These are phyloP conservation scores for Xylaria acuta DNA, from an alignment of 495 filamentous ascomycete species.

Conservation along the genomic window DNA sequence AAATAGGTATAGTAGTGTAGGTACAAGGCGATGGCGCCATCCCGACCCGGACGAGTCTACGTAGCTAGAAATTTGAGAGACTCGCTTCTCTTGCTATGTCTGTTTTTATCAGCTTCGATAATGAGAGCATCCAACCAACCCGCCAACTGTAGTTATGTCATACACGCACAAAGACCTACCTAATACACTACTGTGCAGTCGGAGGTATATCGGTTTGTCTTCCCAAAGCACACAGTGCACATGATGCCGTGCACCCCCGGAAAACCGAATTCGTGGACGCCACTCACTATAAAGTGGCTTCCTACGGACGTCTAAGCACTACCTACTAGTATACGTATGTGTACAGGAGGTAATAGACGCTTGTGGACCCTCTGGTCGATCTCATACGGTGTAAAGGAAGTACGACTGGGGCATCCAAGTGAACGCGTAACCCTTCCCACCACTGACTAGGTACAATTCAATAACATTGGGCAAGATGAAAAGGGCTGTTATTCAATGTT, in stretches of 20 bases:
- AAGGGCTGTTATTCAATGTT: background rate
- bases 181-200: background rate
- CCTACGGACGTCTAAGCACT: slow-evolving; percentile 8
- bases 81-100: background rate
- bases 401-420: slow-evolving; percentile 2
- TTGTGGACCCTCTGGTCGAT: slow-evolving; percentile 17
- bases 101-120: background rate
- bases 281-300: slow-evolving; percentile 1
- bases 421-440: slow-evolving; percentile 23
- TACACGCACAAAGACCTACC: background rate
- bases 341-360: no score
- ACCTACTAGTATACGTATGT: no score
- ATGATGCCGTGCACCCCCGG: background rate
- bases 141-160: background rate
- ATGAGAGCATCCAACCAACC: no score
- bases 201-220: background rate
- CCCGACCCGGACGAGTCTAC: background rate
- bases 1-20: background rate
- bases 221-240: background rate
- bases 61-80: background rate
- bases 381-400: slow-evolving; percentile 14
- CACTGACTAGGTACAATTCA: slow-evolving; percentile 7
- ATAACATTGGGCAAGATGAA: background rate
- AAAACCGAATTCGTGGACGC: background rate
- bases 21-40: slow-evolving; percentile 1